These are phyloP conservation scores for Phoma sp. DNA, from an alignment of 2,329 filamentous ascomycete species.

Conservation along the genomic window DNA sequence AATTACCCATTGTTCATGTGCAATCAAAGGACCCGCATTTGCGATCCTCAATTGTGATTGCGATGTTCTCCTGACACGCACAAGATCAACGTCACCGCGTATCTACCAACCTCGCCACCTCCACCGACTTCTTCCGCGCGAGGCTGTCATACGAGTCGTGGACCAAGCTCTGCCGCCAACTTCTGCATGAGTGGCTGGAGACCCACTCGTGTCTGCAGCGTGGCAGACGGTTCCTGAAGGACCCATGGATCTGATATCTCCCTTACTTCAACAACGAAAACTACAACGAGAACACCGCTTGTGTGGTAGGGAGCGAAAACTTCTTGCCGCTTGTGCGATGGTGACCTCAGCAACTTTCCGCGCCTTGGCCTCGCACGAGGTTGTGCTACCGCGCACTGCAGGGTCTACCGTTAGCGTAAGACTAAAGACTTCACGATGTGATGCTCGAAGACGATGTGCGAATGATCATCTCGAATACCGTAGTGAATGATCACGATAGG, in stretches of 20 bases:
- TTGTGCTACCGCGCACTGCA: conserved; percentile 9
- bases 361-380: conserved; percentile 15
- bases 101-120: conserved; percentile 10
- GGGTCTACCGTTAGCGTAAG: conserved; percentile 6
- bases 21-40: conserved; percentile 17
- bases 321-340: conserved; percentile 15
- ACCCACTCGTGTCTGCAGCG: conserved; percentile 3
- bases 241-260: not conserved
- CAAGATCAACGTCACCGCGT: conserved; percentile 21
- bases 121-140: conserved; percentile 8
- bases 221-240: not conserved
- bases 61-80: conserved; percentile 21
- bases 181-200: conserved; percentile 18
- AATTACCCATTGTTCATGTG: conserved; percentile 13
- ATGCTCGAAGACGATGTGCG: conserved; percentile 9
- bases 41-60: conserved; percentile 21
- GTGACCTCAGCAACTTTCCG: conserved; percentile 19
- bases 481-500: too few relatives aligned
- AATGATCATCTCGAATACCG: too few relatives aligned
- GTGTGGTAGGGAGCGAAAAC: conserved; percentile 6
- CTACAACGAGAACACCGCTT: conserved; percentile 23
- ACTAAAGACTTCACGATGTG: not conserved
- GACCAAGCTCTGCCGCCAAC: conserved; percentile 6
- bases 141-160: conserved; percentile 12
- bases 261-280: conserved; percentile 10